Base-by-base conservation (phyloP, 176 grass and related monocot species). In the Rhynchospora tenuis region DNA sequence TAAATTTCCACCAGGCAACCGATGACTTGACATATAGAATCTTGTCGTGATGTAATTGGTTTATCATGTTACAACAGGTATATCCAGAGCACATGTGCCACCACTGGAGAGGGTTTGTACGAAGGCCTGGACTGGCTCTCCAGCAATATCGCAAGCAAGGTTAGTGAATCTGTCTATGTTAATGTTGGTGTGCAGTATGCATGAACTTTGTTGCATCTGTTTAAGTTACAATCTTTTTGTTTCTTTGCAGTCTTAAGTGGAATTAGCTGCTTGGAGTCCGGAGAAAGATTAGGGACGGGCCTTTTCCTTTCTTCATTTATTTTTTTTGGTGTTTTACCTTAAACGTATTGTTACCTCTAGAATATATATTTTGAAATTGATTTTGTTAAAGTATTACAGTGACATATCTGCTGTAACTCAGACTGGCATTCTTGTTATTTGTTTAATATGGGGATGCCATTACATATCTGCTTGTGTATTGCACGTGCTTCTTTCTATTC, bases 101-200 rank as follows among this genome's bases (percentile, higher is more conserved):
- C 78, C 10, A 64, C 78, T 81, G 78, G 78, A 81, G 78, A 81
- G 78, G 78, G 78, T 45, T 64, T 81, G 57, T 81, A 81, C 46
- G 78, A 81, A 48, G 78, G 78, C 56, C 59, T 81, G 13, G 78
- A 64, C 58, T 81, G 78, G 78, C 78, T 64, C n/a, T 81, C 78
- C 19, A 81, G 63, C 59, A 81, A 81, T 81, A 81, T 81, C 63
- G 54, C 78, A 43, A 81, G 78, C 78, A 81, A 81, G 78, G 78
- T 81, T 62, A 47, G 78, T 81, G 73, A 29, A 13, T 77, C 14
- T 76, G 23, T 56, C 14, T 33, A 56, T 55, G 2, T 31, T 77
- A 10, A 56, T 55, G 2, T 31, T 77, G 20, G 17, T 51, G 10
- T 16, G 68, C 68, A 47, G 55, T 33, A 15, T 76, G 47, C 48